phyloP scores from a whole-genome alignment of 768 basidiomycete genomes.

The Lactarius pseudohatsudake region DNA sequence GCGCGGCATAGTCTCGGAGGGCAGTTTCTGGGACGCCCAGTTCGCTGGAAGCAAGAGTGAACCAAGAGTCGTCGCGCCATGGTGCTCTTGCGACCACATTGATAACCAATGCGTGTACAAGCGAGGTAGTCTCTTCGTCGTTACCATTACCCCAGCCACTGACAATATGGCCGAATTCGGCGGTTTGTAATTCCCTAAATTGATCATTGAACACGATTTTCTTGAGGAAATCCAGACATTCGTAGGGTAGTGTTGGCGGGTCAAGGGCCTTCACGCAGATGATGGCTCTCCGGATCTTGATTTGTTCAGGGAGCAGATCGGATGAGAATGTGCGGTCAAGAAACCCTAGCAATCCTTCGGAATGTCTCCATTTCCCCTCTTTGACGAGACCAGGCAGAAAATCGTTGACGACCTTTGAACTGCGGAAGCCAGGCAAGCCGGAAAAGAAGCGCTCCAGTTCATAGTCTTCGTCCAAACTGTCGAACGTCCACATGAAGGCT shows the following conservation, averaged over 20 bases:
- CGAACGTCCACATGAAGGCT: not conserved
- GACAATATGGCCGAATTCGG: not conserved
- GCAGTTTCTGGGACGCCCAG: not conserved
- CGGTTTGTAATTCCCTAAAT: not conserved
- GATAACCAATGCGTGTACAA: not conserved
- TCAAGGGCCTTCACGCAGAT: not conserved
- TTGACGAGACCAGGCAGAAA: not conserved
- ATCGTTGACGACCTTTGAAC: not conserved
- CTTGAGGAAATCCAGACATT: not conserved
- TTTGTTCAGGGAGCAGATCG: not conserved
- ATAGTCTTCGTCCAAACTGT: not conserved
- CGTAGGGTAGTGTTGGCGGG: not conserved
- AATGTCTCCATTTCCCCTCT: not conserved
- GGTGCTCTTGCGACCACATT: not conserved
- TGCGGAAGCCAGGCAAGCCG: not conserved
- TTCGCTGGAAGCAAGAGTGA: not conserved
- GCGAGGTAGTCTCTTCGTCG: not conserved
- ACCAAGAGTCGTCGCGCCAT: not conserved
- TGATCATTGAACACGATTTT: not conserved
- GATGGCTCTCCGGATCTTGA: not conserved
- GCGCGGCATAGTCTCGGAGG: not conserved
- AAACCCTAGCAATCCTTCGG: not conserved
- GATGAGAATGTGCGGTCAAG: not conserved
- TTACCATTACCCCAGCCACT: not conserved
- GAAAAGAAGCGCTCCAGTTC: not conserved